Base-by-base conservation (phyloP, 2,329 filamentous ascomycete genomes). In the Fusarium equiseti region DNA sequence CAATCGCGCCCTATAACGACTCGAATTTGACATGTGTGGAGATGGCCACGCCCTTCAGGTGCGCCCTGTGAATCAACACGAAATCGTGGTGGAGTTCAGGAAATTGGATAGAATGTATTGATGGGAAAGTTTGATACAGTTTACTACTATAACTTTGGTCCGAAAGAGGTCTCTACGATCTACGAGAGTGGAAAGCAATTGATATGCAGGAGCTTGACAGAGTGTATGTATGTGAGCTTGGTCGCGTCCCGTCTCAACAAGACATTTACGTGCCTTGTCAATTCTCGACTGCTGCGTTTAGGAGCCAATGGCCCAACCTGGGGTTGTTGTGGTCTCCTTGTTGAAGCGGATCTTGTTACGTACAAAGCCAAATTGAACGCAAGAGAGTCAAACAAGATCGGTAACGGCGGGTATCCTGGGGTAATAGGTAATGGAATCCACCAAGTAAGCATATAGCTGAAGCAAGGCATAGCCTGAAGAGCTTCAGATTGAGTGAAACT, bases 301-400 rank as follows among this genome's bases (percentile, higher is more conserved):
- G 20, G 42, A 51, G 22, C 51, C 40, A 64, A 58, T 55, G 13
- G 8, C 7, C 26, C 24, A 24, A 6, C 15, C 12, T 6, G n/a
- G 22, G 22, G 40, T 46, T 10, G 24, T 71, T 60, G 43, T 45
- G 15, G 20, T 55, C 32, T 38, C 20, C 26, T 38, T 32, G 44
- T 46, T 13, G 32, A 49, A 38, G 49, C 64, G 52, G 58, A 54
- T 57, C 22, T 22, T 42, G 46, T 68, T 71, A 71, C 68, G 68
- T 71, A 71, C 63, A 57, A 64, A 54, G 55, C 45, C 27, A 71
- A 53, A 68, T 63, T 42, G 15, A 26, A 43, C 44, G 46, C 38
- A 24, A 29, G 32, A 16, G 24, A 13, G n/a, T n/a, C 27, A 15
- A 49, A 18, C 46, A 45, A 22, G 60, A 65, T 52, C 50, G 38